Evolutionary conservation across 78 protist species (phyloP).

Genomic region (Monocercomonoides exilis): DNA sequence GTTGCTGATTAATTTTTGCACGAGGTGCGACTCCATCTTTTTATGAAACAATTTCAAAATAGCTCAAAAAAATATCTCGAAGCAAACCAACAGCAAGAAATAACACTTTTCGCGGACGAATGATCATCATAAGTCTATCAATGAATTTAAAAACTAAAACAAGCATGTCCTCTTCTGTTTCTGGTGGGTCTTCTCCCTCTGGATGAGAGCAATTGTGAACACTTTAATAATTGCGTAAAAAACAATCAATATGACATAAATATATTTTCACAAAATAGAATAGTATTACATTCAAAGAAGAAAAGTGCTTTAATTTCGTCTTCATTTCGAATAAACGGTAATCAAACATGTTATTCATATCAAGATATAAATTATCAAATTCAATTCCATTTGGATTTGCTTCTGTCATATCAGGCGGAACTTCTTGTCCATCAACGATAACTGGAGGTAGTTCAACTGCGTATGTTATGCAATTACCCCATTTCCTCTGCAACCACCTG

Average conservation of each 20-base stretch:
- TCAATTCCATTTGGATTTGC: constrained; percentile 71
- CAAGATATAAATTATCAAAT: constrained; percentile 95
- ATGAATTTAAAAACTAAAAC: constrained; percentile 70
- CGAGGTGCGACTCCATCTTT: constrained; percentile 95
- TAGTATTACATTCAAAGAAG: constrained; percentile 24
- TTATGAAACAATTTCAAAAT: background rate
- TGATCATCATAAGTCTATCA: constrained; percentile 79
- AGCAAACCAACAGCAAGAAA: constrained; percentile 83
- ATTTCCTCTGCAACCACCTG: constrained; percentile 75
- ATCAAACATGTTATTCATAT: constrained; percentile 80
- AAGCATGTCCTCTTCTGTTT: constrained; percentile 71
- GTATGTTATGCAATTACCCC: constrained; percentile 55
- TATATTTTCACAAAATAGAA: constrained; percentile 28
- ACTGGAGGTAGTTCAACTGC: constrained; percentile 41
- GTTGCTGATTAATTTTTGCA: constrained; percentile 84
- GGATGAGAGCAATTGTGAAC: constrained; percentile 93
- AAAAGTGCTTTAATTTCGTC: no score
- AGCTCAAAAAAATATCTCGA: background rate
- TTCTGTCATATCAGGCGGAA: background rate
- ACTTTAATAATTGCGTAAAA: background rate
- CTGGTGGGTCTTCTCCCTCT: constrained; percentile 37
- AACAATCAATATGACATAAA: background rate
- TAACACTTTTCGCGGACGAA: constrained; percentile 89
- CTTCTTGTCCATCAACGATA: constrained; percentile 24
- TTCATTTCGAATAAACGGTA: no score